phyloP scores from a whole-genome alignment of 2,329 filamentous ascomycete genomes.

The Didymella keratinophila region DNA sequence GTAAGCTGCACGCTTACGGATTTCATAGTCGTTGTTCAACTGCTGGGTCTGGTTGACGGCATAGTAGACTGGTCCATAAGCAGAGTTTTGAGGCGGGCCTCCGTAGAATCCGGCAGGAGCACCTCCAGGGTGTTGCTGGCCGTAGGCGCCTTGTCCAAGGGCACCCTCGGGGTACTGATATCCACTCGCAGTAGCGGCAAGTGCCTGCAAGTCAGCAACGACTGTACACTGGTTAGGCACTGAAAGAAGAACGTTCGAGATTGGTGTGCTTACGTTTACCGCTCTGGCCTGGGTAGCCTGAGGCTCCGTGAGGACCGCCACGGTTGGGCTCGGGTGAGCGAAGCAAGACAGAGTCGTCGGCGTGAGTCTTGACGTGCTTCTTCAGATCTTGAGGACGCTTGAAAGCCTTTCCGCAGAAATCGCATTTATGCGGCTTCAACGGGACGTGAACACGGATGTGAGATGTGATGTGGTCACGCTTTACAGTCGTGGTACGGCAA shows the following conservation, averaged over 20 bases:
- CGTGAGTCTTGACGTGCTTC: constrained; percentile 99
- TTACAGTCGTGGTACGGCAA: constrained; percentile 95
- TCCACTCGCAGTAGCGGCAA: constrained; percentile 58
- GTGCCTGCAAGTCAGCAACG: constrained; percentile 57
- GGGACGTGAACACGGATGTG: constrained; percentile 99
- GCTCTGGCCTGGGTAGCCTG: constrained; percentile 46
- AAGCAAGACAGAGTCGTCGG: constrained; percentile 85
- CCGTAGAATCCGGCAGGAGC: constrained; percentile 61
- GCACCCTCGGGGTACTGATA: constrained; percentile 57
- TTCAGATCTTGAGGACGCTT: constrained; percentile 98
- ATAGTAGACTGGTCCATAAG: constrained; percentile 79
- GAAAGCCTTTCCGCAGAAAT: constrained; percentile 98
- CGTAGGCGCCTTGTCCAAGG: constrained; percentile 48
- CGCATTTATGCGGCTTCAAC: constrained; percentile 97
- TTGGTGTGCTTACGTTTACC: constrained; percentile 51
- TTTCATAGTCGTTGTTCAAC: constrained; percentile 72
- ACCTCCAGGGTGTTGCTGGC: constrained; percentile 62
- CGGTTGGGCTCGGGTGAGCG: constrained; percentile 68
- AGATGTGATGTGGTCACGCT: constrained; percentile 98
- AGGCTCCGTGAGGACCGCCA: constrained; percentile 48
- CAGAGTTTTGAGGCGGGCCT: constrained; percentile 61
- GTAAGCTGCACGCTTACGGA: constrained; percentile 78
- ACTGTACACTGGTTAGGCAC: constrained; percentile 50
- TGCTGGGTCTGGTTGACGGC: constrained; percentile 72
- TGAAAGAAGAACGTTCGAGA: constrained; percentile 27